Conservation (phyloP, 306 rosid species). For the Lathyrus oleraceus region DNA sequence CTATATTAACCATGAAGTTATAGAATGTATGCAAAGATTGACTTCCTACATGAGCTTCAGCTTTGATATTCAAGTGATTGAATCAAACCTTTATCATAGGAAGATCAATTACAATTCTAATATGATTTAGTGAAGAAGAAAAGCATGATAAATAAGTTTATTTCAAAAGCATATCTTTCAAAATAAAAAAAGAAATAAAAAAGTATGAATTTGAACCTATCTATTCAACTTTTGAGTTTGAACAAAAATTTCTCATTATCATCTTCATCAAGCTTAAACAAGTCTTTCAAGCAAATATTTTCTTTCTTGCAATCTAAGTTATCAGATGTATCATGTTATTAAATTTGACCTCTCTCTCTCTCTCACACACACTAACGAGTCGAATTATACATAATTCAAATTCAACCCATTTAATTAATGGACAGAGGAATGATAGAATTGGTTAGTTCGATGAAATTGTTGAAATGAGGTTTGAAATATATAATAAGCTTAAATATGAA, state of each 20-base stretch:
- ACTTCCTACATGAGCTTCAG: constrained; percentile 50
- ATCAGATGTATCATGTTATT: too few relatives aligned
- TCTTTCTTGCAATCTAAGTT: constrained; percentile 63
- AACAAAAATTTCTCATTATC: constrained; percentile 75
- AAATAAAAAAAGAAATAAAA: background rate
- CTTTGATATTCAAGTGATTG: constrained; percentile 59
- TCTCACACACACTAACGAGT: too few relatives aligned
- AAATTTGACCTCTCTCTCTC: too few relatives aligned
- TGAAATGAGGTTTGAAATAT: too few relatives aligned
- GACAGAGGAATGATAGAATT: too few relatives aligned
- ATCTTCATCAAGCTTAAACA: constrained; percentile 53
- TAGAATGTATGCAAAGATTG: constrained; percentile 66
- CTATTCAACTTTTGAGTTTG: constrained; percentile 60
- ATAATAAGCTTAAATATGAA: too few relatives aligned
- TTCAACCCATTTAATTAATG: too few relatives aligned
- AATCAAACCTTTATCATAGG: constrained; percentile 77
- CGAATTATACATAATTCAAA: too few relatives aligned
- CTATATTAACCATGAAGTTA: constrained; percentile 46
- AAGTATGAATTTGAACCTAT: constrained; percentile 28
- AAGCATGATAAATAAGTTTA: background rate
- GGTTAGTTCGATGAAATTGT: too few relatives aligned
- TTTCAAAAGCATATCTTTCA: background rate
- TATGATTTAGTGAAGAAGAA: background rate
- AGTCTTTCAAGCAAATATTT: constrained; percentile 63
- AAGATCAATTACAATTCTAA: constrained; percentile 59